Base-by-base conservation (phyloP, 257 asterid genomes). In the Primulina eburnea region DNA sequence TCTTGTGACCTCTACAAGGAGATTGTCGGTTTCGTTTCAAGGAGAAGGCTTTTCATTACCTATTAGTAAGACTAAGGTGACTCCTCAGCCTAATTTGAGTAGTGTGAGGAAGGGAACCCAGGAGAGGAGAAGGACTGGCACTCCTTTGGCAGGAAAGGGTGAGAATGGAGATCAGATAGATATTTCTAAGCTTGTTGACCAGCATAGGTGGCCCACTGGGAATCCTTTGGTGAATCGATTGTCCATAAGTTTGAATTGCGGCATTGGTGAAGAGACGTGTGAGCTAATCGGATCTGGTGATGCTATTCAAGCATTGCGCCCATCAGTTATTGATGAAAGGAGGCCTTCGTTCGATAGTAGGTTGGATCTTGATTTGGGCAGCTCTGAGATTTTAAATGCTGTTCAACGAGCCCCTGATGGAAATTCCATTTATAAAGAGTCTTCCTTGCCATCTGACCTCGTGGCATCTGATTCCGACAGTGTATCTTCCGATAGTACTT, bases 1-100 rank as follows among this genome's bases (percentile, higher is more conserved):
- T 34, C 84, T 90, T 29, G 85, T 93, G 21, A 89, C 96, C 34
- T 92, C 97, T 40, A 84, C 95, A 60, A 71, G 97, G 81, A 87
- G 99, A 74, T 80, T 89, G 34, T 89, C 99, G 0, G 99, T 91
- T 78, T 93, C 99, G 4, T 93, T 90, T 71, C 99, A 89, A 73
- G 99, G 99, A 52, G 97, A 89, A 76, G 78, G 95, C 11, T 91
- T 85, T 81, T 84, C 97, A 0, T 76, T 91, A 61, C 99, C 97
- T 17, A 75, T 89, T 67, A 89, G 96, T 65, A 90, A 89, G 86
- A 84, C 95, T 32, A 93, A 91, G 82, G 88, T 75, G 26, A 79
- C 92, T 58, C 92, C 92, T 84, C 97, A 12, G 52, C 92, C 90
- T 29, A 90, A 75, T 86, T 71, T 80, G 82, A 84, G 77, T 71